Evolutionary conservation across 2,329 filamentous ascomycete genomes (phyloP).

Genomic region (Xylariales sp.): DNA sequence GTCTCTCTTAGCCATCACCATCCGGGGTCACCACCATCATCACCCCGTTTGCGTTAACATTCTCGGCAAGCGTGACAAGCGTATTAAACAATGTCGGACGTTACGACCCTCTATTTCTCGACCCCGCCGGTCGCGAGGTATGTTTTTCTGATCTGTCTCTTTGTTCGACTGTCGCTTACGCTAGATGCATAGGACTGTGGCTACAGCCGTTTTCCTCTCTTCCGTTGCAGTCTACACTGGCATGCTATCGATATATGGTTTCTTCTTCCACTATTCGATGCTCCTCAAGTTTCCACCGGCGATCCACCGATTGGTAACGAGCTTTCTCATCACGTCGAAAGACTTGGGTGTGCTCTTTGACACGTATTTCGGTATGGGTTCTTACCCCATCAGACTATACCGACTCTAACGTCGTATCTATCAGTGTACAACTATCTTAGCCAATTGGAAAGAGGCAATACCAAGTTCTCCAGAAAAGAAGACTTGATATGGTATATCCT

Average conservation of each 20-base stretch:
- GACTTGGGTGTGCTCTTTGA: slow-evolving; percentile 71
- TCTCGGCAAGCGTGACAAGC: not conserved
- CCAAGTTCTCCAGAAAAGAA: slow-evolving; percentile 79
- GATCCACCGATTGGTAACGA: slow-evolving; percentile 58
- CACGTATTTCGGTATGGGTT: slow-evolving; percentile 72
- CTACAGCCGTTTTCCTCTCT: slow-evolving; percentile 70
- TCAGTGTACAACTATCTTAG: slow-evolving; percentile 78
- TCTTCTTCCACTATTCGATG: slow-evolving; percentile 65
- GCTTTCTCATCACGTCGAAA: slow-evolving; percentile 57
- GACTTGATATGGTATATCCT: slow-evolving; percentile 84
- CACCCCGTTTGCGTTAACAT: slow-evolving; percentile 4
- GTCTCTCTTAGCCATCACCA: slow-evolving; percentile 10
- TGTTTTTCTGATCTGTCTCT: slow-evolving; percentile 27
- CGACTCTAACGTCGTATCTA: slow-evolving; percentile 47
- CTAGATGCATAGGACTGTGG: slow-evolving; percentile 68
- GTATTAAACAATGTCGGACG: slow-evolving; percentile 53
- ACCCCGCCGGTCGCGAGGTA: slow-evolving; percentile 58
- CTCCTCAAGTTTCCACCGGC: slow-evolving; percentile 67
- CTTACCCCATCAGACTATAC: not conserved
- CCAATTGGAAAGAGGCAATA: slow-evolving; percentile 76
- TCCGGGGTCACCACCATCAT: not conserved
- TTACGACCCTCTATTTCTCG: slow-evolving; percentile 56
- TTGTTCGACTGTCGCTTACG: slow-evolving; percentile 33
- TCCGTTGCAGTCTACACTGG: slow-evolving; percentile 71
- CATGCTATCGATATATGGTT: slow-evolving; percentile 61